Conservation (phyloP, 2,329 filamentous ascomycete genomes). For the Penicillium sp. region DNA sequence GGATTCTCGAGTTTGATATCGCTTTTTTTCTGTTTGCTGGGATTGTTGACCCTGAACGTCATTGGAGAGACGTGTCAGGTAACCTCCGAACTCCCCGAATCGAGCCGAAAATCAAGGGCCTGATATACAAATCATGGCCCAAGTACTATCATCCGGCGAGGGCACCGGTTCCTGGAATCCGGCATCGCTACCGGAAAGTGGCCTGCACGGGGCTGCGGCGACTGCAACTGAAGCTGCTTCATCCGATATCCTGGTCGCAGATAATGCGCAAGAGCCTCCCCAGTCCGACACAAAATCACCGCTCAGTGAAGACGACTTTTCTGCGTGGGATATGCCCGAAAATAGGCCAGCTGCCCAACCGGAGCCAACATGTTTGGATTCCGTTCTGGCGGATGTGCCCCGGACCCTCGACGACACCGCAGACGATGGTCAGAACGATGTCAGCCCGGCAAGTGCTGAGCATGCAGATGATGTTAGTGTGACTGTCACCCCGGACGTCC, state of each 20-base stretch:
- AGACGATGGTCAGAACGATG: neutral
- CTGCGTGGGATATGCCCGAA: slow-evolving; percentile 20
- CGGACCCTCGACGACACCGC: neutral
- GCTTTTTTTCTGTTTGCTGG: slow-evolving; percentile 10
- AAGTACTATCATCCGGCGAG: slow-evolving; percentile 15
- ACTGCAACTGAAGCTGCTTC: slow-evolving; percentile 7
- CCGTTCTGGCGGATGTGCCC: neutral
- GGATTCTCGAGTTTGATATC: slow-evolving; percentile 12
- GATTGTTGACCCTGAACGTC: slow-evolving; percentile 26
- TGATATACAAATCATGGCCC: slow-evolving; percentile 23
- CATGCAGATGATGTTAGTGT: neutral
- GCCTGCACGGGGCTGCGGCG: slow-evolving; percentile 16
- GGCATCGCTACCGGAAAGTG: slow-evolving; percentile 49
- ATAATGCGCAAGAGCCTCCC: slow-evolving; percentile 11
- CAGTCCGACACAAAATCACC: slow-evolving; percentile 15
- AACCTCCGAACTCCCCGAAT: slow-evolving; percentile 14
- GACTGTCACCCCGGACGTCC: neutral
- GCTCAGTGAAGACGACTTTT: slow-evolving; percentile 17
- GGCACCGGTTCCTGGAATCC: slow-evolving; percentile 54
- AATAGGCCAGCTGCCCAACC: neutral
- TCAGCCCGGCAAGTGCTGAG: neutral
- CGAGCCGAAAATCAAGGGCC: slow-evolving; percentile 9
- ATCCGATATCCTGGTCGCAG: slow-evolving; percentile 16
- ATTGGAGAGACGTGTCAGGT: slow-evolving; percentile 33
- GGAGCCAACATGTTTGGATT: slow-evolving; percentile 4